These are phyloP conservation scores for Rubus parviflorus DNA, from an alignment of 306 rosid species.

Conservation along the genomic window DNA sequence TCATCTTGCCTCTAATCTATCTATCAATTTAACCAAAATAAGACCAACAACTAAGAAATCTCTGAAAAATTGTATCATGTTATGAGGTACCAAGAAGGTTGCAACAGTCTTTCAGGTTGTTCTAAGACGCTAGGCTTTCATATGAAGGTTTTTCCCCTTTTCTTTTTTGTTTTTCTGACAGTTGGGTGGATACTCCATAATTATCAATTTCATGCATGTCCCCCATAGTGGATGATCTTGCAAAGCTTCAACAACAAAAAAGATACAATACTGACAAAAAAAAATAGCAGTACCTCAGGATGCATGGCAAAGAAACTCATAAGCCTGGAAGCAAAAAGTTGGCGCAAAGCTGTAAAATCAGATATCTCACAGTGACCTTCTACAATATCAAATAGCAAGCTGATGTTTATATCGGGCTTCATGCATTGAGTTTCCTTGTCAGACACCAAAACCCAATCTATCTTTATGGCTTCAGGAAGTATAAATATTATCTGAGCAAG, in stretches of 20 bases:
- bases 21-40: background rate
- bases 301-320: constrained; percentile 40
- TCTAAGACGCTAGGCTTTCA: background rate
- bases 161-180: background rate
- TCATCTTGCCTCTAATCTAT: background rate
- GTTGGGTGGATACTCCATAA: background rate
- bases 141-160: background rate
- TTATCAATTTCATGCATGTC: background rate
- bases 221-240: background rate
- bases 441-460: constrained; percentile 46
- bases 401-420: constrained; percentile 59
- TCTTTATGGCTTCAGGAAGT: constrained; percentile 52
- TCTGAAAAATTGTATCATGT: background rate
- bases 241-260: background rate
- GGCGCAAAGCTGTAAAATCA: constrained; percentile 42
- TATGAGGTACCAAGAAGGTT: constrained; percentile 8
- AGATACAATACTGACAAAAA: background rate
- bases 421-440: constrained; percentile 56
- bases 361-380: constrained; percentile 39
- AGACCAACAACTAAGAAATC: background rate
- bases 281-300: constrained; percentile 50
- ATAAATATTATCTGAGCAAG: constrained; percentile 67
- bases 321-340: constrained; percentile 52
- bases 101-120: background rate
- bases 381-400: constrained; percentile 48